Base-by-base conservation (phyloP, 2,329 filamentous ascomycete species). In the Cladosporium colombiae region DNA sequence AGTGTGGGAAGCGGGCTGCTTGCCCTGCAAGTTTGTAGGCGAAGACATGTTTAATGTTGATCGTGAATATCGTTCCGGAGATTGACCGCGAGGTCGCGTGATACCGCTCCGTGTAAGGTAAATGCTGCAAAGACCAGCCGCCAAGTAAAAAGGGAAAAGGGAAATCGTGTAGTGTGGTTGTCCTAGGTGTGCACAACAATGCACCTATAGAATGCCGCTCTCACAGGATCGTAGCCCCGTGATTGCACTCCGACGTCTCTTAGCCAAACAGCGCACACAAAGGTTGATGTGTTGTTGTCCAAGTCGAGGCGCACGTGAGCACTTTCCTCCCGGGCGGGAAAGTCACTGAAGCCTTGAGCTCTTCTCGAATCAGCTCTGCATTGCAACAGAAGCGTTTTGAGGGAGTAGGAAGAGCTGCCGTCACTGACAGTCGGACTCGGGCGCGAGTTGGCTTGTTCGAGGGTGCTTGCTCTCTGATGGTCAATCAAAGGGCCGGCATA, bases 231-330 rank as follows among this genome's bases (percentile, higher is more conserved):
- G 13, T 33, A 55, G 25, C 10, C 52, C 52, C 31, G 52, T 21
- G 52, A 33, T 21, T 14, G 31, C 29, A 55, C 57, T 60, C 44
- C n/a, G 40, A 21, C 8, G 27, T 60, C 57, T 46, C 37, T 60
- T 49, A 18, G 25, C 44, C 52, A 55, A 11, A 55, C 7, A 33
- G 16, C 52, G 52, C 37, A 49, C 46, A 27, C 18, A 31, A 31
- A 21, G 10, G 55, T 60, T 40, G 37, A 33, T 1, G 23, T 40
- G 23, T 31, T 40, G 57, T 21, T 49, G 27, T 40, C 25, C 33
- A 53, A 62, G 49, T 55, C 49, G 60, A 31, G 25, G 60, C 49
- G 31, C 60, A 62, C 60, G 60, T 62, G 60, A 62, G 60, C 60
- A 53, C 31, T 50, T 62, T 62, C 60, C 60, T 55, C 33, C 40